Evolutionary conservation across 352 stramenopile species (phyloP), one percentile per base, ranked within the genome.

Genomic region (Pythium grandisporangium): DNA sequence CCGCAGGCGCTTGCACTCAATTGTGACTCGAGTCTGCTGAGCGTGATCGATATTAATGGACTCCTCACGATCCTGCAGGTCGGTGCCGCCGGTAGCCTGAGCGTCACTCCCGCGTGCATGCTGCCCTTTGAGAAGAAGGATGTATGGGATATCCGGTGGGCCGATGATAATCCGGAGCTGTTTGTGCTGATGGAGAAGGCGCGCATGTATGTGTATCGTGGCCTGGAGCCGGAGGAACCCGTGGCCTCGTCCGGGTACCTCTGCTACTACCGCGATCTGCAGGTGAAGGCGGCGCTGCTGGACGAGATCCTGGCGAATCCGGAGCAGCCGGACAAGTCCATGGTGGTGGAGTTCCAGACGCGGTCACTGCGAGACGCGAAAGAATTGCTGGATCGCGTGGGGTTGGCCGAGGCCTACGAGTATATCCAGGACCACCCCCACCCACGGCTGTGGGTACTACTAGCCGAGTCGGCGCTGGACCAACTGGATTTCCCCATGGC

Each of bases 101-200:
- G 77, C 43, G 75, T 70, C 2, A 69, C 59, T 3, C 69, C 72
- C n/a, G 69, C 66, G 2, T 87, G 86, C 43, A 84, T 82, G 68
- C 52, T 89, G 1, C 42, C 50, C 36, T 92, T 88, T 36, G 78
- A 92, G 55, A 87, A 87, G 52, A 92, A 89, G 24, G 89, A 97
- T 53, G 64, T 74, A 4, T 97, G 89, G 89, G 89, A 96, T 42
- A 84, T 97, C 44, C 51, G 84, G 25, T 97, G 88, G 89, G 76
- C 86, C 13, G 75, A 95, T 12, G 89, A 97, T 61, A 94, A 96
- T 53, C 81, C 88, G 4, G 77, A 96, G 38, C 55, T 95, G 12
- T 95, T 97, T 46, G 88, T 93, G 25, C 82, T 96, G 55, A 92
- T 92, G 73, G 88, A 97, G 45, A 97, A 97, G 56, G 91, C 82